Base-by-base conservation (phyloP, 176 grass and related monocot species). In the Oryza meyeriana region DNA sequence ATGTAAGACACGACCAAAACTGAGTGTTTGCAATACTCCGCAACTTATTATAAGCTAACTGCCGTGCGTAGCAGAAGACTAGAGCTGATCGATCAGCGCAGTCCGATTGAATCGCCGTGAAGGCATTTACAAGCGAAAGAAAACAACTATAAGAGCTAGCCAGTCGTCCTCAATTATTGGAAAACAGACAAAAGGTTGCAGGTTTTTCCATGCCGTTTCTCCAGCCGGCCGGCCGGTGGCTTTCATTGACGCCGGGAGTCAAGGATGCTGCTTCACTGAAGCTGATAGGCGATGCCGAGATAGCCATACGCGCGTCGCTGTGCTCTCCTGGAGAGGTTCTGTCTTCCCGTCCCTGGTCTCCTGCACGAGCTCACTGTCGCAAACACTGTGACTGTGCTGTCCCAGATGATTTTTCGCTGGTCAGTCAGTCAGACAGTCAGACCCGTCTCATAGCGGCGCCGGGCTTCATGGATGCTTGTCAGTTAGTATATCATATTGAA, bases 231-330 rank as follows among this genome's bases (percentile, higher is more conserved):
- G 2, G 11, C 32, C 34, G 4, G 11, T 74, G 72, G 59, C 68
- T 83, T 73, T 83, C 86, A 10, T 66, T 79, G 86, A 88, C 69
- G 61, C 35, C 61, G 45, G 81, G 28, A 76, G 78, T 57, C 78
- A 42, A 41, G 67, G 74, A 45, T 12, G 25, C 8, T 52, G 63
- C 25, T 77, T 38, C 47, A 12, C n/a, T 40, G 47, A 69, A 77
- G 2, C 4, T 8, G 47, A n/a, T 11, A 1, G 25, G 30, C 25
- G 12, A 76, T 20, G 14, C 10, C 10, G 8, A 5, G 66, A 5
- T 10, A 66, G 4, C 62, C 26, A 41, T 10, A 32, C 25, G 73
- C 34, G n/a, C 22, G 48, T 27, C 38, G 70, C 39, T 79, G 66
- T 50, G 24, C 69, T 29, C 66, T 69, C 66, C 34, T 11, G 35